A percentile compares a stretch with the other conserved stretches of the same genome.
phyloP scores from a whole-genome alignment of 306 rosid species.

The Medicago arabica region DNA sequence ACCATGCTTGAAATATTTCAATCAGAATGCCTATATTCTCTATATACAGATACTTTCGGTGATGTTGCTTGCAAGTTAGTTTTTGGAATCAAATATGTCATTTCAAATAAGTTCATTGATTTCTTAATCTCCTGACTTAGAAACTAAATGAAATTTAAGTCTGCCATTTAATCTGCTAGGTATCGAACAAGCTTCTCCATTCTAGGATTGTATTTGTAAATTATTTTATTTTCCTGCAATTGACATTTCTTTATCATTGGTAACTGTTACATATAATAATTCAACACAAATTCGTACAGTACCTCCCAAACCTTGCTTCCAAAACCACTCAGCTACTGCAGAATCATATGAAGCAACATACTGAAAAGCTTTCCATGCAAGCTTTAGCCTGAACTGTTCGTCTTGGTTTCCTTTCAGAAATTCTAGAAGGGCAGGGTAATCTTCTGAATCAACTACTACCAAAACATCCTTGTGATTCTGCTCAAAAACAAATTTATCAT shows the following conservation, averaged over 20 bases:
- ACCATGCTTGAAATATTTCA: background rate
- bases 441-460: conserved; percentile 91
- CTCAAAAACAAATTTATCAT: conserved; percentile 37
- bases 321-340: conserved; percentile 94
- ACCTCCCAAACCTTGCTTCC: conserved; percentile 89
- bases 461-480: conserved; percentile 95
- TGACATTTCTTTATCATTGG: conserved; percentile 4
- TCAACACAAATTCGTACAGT: conserved; percentile 24
- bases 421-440: conserved; percentile 75
- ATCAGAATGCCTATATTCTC: conserved; percentile 10
- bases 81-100: background rate
- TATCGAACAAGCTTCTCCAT: background rate
- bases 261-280: conserved; percentile 20
- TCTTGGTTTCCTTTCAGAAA: conserved; percentile 71
- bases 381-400: conserved; percentile 74
- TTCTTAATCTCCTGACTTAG: background rate
- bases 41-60: background rate
- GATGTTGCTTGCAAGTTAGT: background rate
- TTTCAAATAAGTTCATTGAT: background rate
- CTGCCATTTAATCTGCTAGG: background rate
- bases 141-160: background rate
- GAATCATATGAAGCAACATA: conserved; percentile 91
- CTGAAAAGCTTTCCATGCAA: conserved; percentile 97
- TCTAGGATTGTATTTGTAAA: background rate
- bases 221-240: conserved; percentile 14